phyloP scores from a whole-genome alignment of 345 rosid genomes.

The Hibiscus tridactylites region DNA sequence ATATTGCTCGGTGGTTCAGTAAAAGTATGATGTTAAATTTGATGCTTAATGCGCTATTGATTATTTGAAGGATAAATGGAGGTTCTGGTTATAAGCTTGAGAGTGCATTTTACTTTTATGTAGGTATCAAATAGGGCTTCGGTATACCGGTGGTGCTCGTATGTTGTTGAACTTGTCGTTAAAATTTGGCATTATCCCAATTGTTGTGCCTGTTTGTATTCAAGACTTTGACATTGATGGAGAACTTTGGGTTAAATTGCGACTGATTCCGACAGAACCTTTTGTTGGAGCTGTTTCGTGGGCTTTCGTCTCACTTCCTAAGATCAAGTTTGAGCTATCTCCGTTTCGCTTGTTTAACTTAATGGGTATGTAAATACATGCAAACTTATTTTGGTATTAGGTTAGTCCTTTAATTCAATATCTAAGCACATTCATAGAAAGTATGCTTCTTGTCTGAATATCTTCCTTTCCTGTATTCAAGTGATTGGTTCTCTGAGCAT shows the following conservation, averaged over 20 bases:
- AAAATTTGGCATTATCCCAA: slow-evolving; percentile 77
- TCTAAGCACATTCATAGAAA: neutral
- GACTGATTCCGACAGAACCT: slow-evolving; percentile 84
- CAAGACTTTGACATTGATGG: slow-evolving; percentile 95
- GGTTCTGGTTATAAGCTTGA: neutral
- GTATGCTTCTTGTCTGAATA: neutral
- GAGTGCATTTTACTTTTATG: slow-evolving; percentile 4
- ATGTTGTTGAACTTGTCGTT: slow-evolving; percentile 78
- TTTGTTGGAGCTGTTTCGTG: slow-evolving; percentile 94
- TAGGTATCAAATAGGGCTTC: slow-evolving; percentile 95
- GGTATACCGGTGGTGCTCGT: slow-evolving; percentile 97
- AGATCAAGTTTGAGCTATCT: slow-evolving; percentile 85
- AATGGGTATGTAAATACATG: slow-evolving; percentile 57
- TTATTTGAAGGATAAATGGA: neutral
- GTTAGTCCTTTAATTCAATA: neutral
- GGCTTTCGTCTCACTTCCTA: slow-evolving; percentile 98
- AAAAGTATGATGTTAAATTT: neutral
- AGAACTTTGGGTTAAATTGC: slow-evolving; percentile 95
- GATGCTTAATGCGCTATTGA: neutral
- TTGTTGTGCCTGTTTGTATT: slow-evolving; percentile 81
- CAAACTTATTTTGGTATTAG: neutral
- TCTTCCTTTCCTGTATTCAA: neutral
- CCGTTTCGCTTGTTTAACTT: slow-evolving; percentile 90
- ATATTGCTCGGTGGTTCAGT: neutral
- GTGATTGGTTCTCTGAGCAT: neutral